Percentiles rank a stretch among this genome's conserved stretches.
These are phyloP conservation scores for Penicillium palitans DNA, from an alignment of 2,329 filamentous ascomycete species.

Conservation along the genomic window DNA sequence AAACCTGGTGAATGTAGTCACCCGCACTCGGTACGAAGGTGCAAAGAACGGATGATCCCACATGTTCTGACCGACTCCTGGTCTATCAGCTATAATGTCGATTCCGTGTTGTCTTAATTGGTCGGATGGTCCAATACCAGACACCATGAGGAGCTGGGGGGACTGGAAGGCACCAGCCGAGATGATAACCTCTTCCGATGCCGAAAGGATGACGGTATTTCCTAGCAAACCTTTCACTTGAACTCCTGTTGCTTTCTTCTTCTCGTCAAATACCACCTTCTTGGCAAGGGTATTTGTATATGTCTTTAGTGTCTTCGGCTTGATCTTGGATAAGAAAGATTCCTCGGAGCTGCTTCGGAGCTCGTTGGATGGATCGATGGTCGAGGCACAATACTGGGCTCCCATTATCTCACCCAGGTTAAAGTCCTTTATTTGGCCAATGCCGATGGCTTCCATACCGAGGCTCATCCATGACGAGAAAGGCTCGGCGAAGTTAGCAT, in stretches of 20 bases:
- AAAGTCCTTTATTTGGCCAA: conserved; percentile 41
- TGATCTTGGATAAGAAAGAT: conserved; percentile 36
- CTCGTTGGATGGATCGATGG: conserved; percentile 29
- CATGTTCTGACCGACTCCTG: conserved; percentile 42
- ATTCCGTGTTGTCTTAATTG: conserved; percentile 30
- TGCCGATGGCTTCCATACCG: conserved; percentile 45
- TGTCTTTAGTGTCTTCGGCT: conserved; percentile 39
- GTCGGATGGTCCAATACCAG: conserved; percentile 48
- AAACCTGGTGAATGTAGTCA: conserved; percentile 27
- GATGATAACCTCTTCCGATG: conserved; percentile 53
- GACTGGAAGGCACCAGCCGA: conserved; percentile 56
- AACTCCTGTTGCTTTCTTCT: conserved; percentile 48
- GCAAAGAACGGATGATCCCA: conserved; percentile 37
- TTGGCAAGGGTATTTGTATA: conserved; percentile 47
- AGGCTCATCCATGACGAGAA: conserved; percentile 43
- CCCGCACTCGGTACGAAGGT: conserved; percentile 29
- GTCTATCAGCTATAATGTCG: conserved; percentile 28
- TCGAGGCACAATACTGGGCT: conserved; percentile 40
- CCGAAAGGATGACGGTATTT: conserved; percentile 41
- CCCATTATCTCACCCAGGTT: conserved; percentile 47
- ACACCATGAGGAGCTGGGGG: conserved; percentile 55
- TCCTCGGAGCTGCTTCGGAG: conserved; percentile 34
- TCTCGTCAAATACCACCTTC: conserved; percentile 44
- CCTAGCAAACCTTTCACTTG: conserved; percentile 27
- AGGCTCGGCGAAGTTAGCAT: conserved; percentile 42